Evolutionary conservation across 768 basidiomycete genomes (phyloP), one percentile per base, ranked within the genome.

Genomic region (Leccinum rimulosum): DNA sequence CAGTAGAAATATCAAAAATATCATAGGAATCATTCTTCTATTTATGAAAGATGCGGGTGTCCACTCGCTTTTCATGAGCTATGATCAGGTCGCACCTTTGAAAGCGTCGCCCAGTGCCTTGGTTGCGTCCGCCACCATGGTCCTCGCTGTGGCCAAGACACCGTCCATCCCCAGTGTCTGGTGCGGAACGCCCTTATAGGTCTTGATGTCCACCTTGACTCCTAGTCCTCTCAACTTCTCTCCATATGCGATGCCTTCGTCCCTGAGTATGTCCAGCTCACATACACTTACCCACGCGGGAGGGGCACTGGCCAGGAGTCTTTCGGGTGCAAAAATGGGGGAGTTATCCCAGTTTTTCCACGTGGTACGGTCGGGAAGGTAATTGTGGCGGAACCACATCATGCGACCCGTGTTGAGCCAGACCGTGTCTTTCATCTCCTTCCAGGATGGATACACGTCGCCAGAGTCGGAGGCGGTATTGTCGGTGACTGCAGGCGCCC

Each of bases 131-230:
- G 60, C 53, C 14, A 68, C 59, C 60, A 63, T 63, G 22, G 49
- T 58, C 52, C 51, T 68, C 22, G 58, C 56, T 4, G 58, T 50
- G 5, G 51, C 35, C n/a, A 69, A 28, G 22, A 60, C 59, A 10
- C 85, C 85, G 59, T 88, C 86, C 84, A 88, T 86, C 3, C 83
- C 83, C 81, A 89, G 82, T 40, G 86, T 80, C 0, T 85, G 85
- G 73, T 89, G 87, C n/a, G 87, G 84, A 5, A 52, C 68, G 11
- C 81, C 79, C 61, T 82, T 78, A 68, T 89, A 89, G 4, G 82
- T 74, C 66, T 79, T 79, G 1, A 80, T 72, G 49, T 86, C 80
- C 10, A 82, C 82, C 22, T 79, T 70, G 12, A 86, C 80, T 1
- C 86, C 87, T 8, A 76, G 75, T 22, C 71, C 66, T 60, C 64